Evolutionary conservation across 805 yeast genomes (phyloP).

Genomic region (Yamadazyma sp.): DNA sequence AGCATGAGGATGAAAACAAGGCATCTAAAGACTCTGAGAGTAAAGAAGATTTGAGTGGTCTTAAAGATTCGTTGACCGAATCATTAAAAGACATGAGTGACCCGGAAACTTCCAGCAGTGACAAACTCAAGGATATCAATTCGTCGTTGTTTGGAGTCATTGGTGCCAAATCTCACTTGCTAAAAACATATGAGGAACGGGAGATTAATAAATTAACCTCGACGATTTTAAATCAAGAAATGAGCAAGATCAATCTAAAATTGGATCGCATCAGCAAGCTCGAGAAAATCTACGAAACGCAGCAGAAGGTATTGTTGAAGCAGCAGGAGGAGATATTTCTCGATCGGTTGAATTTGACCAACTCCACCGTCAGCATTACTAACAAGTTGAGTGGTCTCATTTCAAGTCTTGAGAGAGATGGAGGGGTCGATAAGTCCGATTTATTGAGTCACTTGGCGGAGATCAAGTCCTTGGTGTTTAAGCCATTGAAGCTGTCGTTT

Average conservation of each 20-base stretch:
- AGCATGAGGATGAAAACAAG: slow-evolving; percentile 12
- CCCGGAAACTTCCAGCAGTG: slow-evolving; percentile 14
- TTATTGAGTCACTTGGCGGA: slow-evolving; percentile 21
- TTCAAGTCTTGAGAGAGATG: slow-evolving; percentile 14
- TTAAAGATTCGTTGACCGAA: slow-evolving; percentile 6
- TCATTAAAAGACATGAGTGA: slow-evolving; percentile 9
- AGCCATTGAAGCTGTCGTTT: slow-evolving; percentile 26
- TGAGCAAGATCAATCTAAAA: slow-evolving; percentile 65
- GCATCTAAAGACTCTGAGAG: background rate
- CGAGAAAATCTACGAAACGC: slow-evolving; percentile 65
- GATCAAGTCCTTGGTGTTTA: slow-evolving; percentile 32
- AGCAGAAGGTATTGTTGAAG: slow-evolving; percentile 55
- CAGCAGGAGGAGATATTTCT: slow-evolving; percentile 67
- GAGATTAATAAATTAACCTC: slow-evolving; percentile 63
- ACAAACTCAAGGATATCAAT: slow-evolving; percentile 58
- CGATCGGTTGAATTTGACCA: slow-evolving; percentile 66
- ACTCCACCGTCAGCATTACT: slow-evolving; percentile 52
- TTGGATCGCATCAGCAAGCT: slow-evolving; percentile 55
- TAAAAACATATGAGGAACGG: slow-evolving; percentile 78
- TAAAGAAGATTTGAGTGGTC: background rate
- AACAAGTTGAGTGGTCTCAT: slow-evolving; percentile 45
- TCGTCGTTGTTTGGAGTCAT: slow-evolving; percentile 70
- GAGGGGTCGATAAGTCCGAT: slow-evolving; percentile 8
- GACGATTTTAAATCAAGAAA: slow-evolving; percentile 58
- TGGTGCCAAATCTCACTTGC: slow-evolving; percentile 77